A percentile compares a stretch with the other conserved stretches of the same genome.
phyloP scores from a whole-genome alignment of 1,284 basidiomycete species.

The Leccinum ponderosum region DNA sequence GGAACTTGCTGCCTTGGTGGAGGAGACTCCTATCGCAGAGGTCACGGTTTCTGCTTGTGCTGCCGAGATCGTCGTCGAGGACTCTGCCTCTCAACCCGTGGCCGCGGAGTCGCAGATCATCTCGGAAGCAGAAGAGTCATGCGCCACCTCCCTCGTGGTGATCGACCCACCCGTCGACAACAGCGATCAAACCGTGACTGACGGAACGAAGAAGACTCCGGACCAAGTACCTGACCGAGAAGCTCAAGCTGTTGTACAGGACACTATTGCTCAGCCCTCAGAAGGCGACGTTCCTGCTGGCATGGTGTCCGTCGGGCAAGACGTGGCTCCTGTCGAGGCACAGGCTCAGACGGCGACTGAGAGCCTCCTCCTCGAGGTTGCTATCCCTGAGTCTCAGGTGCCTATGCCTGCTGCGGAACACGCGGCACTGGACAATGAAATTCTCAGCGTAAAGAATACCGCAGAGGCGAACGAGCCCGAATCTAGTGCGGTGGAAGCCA shows the following conservation, averaged over 20 bases:
- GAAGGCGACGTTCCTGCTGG: background rate
- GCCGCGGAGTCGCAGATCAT: conserved; percentile 8
- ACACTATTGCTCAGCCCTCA: background rate
- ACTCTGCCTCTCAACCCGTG: conserved; percentile 2
- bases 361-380: conserved; percentile 4
- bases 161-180: background rate
- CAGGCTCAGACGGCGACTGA: conserved; percentile 8
- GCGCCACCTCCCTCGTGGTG: background rate
- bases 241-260: conserved; percentile 1
- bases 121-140: background rate
- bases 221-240: conserved; percentile 9
- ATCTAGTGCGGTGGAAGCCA: background rate
- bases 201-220: conserved; percentile 8
- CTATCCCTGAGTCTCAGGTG: conserved; percentile 3
- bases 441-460: conserved; percentile 38
- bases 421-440: conserved; percentile 36
- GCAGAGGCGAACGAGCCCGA: conserved; percentile 24
- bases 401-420: conserved; percentile 33
- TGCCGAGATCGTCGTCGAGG: background rate
- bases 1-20: conserved; percentile 36
- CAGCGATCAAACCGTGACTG: background rate
- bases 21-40: conserved; percentile 41
- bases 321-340: conserved; percentile 1
- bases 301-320: background rate
- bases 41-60: conserved; percentile 26